These are phyloP conservation scores for Endothia cerciana DNA, from an alignment of 2,329 filamentous ascomycete species.

Conservation along the genomic window DNA sequence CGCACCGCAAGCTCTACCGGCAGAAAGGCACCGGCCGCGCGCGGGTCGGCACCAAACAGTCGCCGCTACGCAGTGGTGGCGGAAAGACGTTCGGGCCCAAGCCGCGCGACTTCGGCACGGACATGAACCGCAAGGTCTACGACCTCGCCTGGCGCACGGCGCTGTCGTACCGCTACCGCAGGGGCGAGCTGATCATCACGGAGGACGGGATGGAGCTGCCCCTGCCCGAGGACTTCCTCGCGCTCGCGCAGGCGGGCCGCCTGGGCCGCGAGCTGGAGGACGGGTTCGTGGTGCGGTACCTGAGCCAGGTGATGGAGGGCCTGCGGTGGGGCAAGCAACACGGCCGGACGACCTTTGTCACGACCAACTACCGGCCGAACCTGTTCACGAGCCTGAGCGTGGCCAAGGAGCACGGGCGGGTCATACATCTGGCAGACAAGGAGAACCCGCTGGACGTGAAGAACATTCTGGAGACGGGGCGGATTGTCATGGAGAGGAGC, in stretches of 20 bases:
- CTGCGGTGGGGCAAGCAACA: slow-evolving; percentile 70
- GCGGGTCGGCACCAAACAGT: slow-evolving; percentile 79
- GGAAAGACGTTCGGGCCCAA: slow-evolving; percentile 90
- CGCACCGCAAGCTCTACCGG: slow-evolving; percentile 76
- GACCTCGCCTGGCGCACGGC: slow-evolving; percentile 95
- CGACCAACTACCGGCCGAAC: slow-evolving; percentile 60
- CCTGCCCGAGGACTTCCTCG: slow-evolving; percentile 54
- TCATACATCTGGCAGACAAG: slow-evolving; percentile 67
- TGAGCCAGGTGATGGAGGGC: slow-evolving; percentile 68
- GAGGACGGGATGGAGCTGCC: slow-evolving; percentile 75
- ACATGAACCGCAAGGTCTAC: slow-evolving; percentile 86
- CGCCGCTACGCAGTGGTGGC: slow-evolving; percentile 80
- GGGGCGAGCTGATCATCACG: slow-evolving; percentile 84
- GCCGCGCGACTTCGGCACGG: slow-evolving; percentile 86
- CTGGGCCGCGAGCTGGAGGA: slow-evolving; percentile 48
- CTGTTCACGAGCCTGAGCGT: slow-evolving; percentile 70
- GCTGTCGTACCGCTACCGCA: slow-evolving; percentile 85
- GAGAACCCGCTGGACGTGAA: slow-evolving; percentile 77
- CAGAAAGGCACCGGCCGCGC: slow-evolving; percentile 88
- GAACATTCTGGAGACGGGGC: slow-evolving; percentile 82
- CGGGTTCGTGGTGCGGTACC: slow-evolving; percentile 59
- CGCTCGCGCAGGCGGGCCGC: slow-evolving; percentile 40
- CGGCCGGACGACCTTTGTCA: slow-evolving; percentile 78
- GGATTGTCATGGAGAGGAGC: slow-evolving; percentile 82
- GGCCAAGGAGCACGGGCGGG: slow-evolving; percentile 68